A percentile compares a stretch with the other conserved stretches of the same genome.
phyloP scores from a whole-genome alignment of 176 grass and related monocot species.

The Carex parvula region DNA sequence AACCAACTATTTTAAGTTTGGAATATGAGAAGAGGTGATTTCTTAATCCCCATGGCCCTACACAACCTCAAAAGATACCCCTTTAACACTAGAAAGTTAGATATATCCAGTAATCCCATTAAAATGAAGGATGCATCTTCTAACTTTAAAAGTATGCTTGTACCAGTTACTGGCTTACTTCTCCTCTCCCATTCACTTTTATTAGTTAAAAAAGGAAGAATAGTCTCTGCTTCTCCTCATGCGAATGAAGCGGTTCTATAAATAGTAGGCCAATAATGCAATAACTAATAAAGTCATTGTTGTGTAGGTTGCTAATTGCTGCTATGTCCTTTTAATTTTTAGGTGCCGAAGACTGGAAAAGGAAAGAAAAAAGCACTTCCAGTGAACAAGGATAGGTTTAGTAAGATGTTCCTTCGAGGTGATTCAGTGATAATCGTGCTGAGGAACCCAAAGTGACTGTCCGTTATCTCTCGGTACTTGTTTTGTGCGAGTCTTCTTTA shows the following conservation, averaged over 20 bases:
- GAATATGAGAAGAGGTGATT: neutral
- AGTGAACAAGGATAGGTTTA: slow-evolving; percentile 92
- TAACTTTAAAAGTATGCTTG: neutral
- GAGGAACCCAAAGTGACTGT: slow-evolving; percentile 67
- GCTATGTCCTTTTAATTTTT: slow-evolving; percentile 6
- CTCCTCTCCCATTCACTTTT: neutral
- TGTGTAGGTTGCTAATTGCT: neutral
- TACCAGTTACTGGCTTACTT: neutral
- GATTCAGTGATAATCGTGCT: slow-evolving; percentile 92
- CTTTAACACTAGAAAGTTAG: neutral
- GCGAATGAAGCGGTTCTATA: neutral
- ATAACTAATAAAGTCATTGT: neutral
- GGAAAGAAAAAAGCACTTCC: slow-evolving; percentile 99
- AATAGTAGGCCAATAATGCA: neutral
- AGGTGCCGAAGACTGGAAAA: slow-evolving; percentile 91
- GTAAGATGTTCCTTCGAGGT: slow-evolving; percentile 96
- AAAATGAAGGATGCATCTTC: slow-evolving; percentile 9
- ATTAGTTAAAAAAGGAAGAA: neutral
- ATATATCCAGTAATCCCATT: neutral
- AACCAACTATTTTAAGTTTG: neutral
- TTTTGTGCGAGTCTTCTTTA: neutral
- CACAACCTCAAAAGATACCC: neutral
- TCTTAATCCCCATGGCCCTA: neutral
- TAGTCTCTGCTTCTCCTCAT: neutral
- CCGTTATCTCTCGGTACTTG: neutral